Base-by-base conservation (phyloP, 345 rosid species). In the Barbarea vulgaris region DNA sequence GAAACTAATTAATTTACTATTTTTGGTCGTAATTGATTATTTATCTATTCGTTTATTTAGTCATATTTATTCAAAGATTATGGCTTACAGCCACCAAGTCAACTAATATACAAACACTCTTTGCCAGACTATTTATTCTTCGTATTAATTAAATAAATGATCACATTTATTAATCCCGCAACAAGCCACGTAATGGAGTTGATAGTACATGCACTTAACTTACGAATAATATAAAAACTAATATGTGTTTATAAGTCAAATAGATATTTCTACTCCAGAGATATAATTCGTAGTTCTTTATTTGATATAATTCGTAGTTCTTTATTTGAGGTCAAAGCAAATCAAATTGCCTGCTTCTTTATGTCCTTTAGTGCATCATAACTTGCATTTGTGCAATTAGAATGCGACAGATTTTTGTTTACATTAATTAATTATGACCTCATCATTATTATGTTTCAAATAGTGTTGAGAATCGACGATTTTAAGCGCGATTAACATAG, bases 131-230 rank as follows among this genome's bases (percentile, higher is more conserved):
- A 64, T 33, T 77, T 69, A 64, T 55, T 70, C 67, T 64, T 64
- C 66, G 22, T 53, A 53, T 39, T 34, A 75, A 60, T 61, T 5
- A 28, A 39, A 63, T 5, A 28, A 39, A 63, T 66, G 37, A 69
- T 62, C 27, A 63, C 33, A 54, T 76, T 61, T 17, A 54, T 42
- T 69, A 69, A 62, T 62, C 33, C 37, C 62, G 42, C 42, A 62
- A 76, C 58, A 63, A 13, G 54, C 75, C 75, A 76, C 75, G 80
- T 70, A 69, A 33, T 6, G 64, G 10, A 61, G 42, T 33, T 44
- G 33, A 62, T 69, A 36, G 74, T 61, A 76, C 78, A 76, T 75
- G 70, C 69, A 76, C 58, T 31, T 61, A 61, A 62, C 50, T 69
- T 69, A 3, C 9, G 55, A 56, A 18, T 42, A 1, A 53, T 53